Evolutionary conservation across 306 rosid species (phyloP).

Genomic region (Trifolium repens): DNA sequence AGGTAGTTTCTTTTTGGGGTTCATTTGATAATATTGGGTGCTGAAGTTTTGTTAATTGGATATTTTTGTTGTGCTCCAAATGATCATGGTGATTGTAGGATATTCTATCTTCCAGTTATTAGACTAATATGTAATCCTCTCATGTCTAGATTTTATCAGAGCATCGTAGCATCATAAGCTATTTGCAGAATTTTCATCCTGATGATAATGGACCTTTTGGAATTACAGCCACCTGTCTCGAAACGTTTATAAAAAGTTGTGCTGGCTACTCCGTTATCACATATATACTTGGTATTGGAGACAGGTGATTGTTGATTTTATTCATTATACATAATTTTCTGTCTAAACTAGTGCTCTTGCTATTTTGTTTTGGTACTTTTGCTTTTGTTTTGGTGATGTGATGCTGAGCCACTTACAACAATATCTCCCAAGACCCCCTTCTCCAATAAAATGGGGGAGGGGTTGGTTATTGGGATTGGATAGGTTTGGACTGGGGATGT

Average conservation of each 20-base stretch:
- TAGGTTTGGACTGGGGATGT: conserved; percentile 8
- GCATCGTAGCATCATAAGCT: conserved; percentile 93
- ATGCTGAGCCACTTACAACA: conserved; percentile 9
- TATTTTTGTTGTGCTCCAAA: conserved; percentile 8
- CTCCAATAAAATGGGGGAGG: neutral
- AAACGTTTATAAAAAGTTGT: conserved; percentile 96
- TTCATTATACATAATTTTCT: conserved; percentile 23
- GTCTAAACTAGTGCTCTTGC: conserved; percentile 16
- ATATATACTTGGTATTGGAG: conserved; percentile 97
- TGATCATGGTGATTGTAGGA: conserved; percentile 24
- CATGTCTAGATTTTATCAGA: conserved; percentile 81
- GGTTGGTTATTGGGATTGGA: conserved; percentile 19
- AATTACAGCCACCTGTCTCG: conserved; percentile 91
- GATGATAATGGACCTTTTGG: conserved; percentile 98
- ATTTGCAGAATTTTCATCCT: conserved; percentile 93
- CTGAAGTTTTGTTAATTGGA: conserved; percentile 36
- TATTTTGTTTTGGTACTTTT: neutral
- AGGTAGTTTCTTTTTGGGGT: conserved; percentile 10
- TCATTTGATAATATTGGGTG: conserved; percentile 26
- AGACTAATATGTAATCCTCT: conserved; percentile 44
- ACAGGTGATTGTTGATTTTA: conserved; percentile 67
- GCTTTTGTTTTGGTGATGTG: conserved; percentile 8
- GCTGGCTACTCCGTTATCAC: conserved; percentile 99
- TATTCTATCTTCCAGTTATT: conserved; percentile 35
- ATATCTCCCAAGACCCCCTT: neutral